Conservation (phyloP, 768 basidiomycete species). For the Jaapia argillacea region DNA sequence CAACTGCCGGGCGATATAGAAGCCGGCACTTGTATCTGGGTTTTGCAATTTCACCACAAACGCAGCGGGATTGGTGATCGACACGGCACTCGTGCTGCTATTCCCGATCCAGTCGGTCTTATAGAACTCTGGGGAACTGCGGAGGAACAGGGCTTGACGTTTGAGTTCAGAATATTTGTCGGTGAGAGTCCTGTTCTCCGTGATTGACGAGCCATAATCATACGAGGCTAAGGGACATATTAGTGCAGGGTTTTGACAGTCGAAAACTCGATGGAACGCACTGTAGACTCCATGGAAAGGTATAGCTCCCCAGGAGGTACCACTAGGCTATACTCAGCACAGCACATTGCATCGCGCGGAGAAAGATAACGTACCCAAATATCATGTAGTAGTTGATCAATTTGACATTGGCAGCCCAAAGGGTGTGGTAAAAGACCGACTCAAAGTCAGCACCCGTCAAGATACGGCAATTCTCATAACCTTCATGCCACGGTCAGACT, state of each 20-base stretch:
- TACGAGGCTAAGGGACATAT: constrained; percentile 39
- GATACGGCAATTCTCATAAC: constrained; percentile 52
- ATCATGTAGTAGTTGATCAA: constrained; percentile 82
- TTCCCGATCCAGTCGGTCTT: constrained; percentile 72
- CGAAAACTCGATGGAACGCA: constrained; percentile 11
- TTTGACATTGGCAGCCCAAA: constrained; percentile 79
- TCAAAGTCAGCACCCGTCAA: constrained; percentile 68
- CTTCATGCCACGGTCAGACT: constrained; percentile 18
- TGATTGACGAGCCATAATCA: constrained; percentile 69
- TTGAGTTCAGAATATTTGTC: constrained; percentile 73
- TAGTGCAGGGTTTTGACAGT: background rate
- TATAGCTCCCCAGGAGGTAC: constrained; percentile 79
- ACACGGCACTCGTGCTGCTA: constrained; percentile 37
- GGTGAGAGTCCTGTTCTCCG: constrained; percentile 57
- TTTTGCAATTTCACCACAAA: constrained; percentile 60
- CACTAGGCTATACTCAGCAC: constrained; percentile 28
- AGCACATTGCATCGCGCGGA: background rate
- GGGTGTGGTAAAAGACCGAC: constrained; percentile 68
- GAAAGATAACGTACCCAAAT: constrained; percentile 40
- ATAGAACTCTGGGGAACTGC: constrained; percentile 69
- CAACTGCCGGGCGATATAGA: constrained; percentile 61
- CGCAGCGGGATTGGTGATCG: constrained; percentile 31
- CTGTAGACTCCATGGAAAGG: constrained; percentile 71
- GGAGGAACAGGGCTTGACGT: constrained; percentile 66
- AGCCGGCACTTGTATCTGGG: constrained; percentile 53